Base-by-base conservation (phyloP, 1,284 basidiomycete genomes). In the Polyporus tsugae region DNA sequence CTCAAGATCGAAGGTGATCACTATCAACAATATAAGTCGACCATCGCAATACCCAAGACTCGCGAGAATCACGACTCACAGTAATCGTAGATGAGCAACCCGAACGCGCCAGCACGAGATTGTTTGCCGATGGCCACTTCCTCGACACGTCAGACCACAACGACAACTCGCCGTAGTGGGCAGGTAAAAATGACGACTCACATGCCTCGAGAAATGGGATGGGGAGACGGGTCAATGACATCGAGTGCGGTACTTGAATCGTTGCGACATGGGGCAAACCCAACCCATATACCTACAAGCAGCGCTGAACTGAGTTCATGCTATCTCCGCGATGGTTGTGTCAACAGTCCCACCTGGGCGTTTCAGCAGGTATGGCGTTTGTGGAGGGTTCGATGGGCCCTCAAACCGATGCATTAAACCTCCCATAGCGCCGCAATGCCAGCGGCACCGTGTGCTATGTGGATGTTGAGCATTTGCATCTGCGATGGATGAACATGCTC, bases 71-170 rank as follows among this genome's bases (percentile, higher is more conserved):
- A 19, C 1, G 55, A 38, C 55, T n/a, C 35, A 58, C 55, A 7
- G 17, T 58, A 58, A 58, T 58, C 55, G 4, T 58, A 58, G 35
- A 58, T 38, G 35, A 58, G 55, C 35, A 58, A 33, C 55, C 55
- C 55, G 1, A 58, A 35, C 4, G 55, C 55, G 55, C 55, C 55
- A 9, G 55, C 55, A 35, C 55, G 55, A 19, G 35, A 58, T n/a
- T 22, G 19, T 19, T 58, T 58, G 35, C 55, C 55, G 35, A 58
- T 38, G 35, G 55, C 55, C 55, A 58, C 55, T 58, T 11, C 10
- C 19, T 35, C 15, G n/a, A 3, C 6, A 1, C 6, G 35, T 36
- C 35, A 58, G 33, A 33, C 9, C n/a, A 22, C 6, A 9, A 22
- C n/a, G 6, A 10, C 46, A 5, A n/a, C 29, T 35, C 6, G 29